Conservation (phyloP, 129 eudicot genomes). For the Artemisia argyi region DNA sequence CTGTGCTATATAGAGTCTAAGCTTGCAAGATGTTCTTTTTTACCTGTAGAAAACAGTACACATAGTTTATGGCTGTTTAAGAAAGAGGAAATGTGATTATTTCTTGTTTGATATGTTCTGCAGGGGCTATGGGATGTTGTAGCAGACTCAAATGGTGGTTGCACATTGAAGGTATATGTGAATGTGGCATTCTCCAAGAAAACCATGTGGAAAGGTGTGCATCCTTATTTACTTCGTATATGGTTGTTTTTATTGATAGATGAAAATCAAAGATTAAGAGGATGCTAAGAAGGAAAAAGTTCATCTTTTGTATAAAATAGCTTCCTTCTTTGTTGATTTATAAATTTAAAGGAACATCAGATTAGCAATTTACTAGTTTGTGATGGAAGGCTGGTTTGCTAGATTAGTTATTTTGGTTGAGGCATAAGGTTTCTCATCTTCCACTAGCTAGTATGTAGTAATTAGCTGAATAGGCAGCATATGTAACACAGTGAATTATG, state of each 20-base stretch:
- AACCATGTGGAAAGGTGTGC: slow-evolving; percentile 88
- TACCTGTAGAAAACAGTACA: not conserved
- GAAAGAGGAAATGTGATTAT: not conserved
- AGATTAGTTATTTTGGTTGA: not conserved
- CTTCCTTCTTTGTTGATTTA: too few relatives aligned
- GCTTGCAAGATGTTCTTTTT: slow-evolving; percentile 8
- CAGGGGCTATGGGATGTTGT: slow-evolving; percentile 92
- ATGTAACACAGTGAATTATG: not conserved
- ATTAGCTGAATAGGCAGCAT: not conserved
- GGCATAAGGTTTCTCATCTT: not conserved
- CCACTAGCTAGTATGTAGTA: not conserved
- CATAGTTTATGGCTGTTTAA: not conserved
- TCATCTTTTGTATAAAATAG: not conserved
- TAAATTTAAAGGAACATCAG: not conserved
- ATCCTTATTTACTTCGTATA: slow-evolving; percentile 7
- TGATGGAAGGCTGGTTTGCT: not conserved
- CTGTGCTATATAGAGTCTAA: slow-evolving; percentile 7
- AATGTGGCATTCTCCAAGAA: slow-evolving; percentile 83
- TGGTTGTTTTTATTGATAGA: slow-evolving; percentile 10
- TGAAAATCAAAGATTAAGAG: slow-evolving; percentile 7
- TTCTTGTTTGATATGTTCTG: slow-evolving; percentile 7
- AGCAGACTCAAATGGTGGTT: slow-evolving; percentile 40
- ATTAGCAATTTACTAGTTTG: not conserved
- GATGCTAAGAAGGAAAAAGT: not conserved
- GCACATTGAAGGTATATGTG: slow-evolving; percentile 62